phyloP scores from a whole-genome alignment of 1,139 yeast species.

The Nakaseomyces bracarensis region DNA sequence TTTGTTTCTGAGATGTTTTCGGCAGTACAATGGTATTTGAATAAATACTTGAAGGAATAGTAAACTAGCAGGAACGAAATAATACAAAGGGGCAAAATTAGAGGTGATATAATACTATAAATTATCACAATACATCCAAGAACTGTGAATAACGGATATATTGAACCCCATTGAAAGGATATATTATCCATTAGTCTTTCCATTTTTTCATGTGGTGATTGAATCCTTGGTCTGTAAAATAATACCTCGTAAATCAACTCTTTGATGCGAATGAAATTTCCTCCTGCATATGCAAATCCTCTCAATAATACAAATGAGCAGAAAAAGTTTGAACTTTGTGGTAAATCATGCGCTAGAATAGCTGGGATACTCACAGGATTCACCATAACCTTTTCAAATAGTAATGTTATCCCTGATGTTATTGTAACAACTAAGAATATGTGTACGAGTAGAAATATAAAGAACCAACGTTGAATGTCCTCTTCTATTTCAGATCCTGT shows the following conservation, averaged over 20 bases:
- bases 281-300: slow-evolving; percentile 68
- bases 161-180: slow-evolving; percentile 63
- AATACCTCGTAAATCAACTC: slow-evolving; percentile 39
- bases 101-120: slow-evolving; percentile 70
- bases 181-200: slow-evolving; percentile 39
- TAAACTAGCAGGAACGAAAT: slow-evolving; percentile 50
- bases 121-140: slow-evolving; percentile 70
- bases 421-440: slow-evolving; percentile 77
- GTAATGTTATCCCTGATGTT: slow-evolving; percentile 68
- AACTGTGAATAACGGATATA: slow-evolving; percentile 67
- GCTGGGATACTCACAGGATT: slow-evolving; percentile 68
- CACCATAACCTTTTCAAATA: slow-evolving; percentile 54
- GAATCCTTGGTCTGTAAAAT: slow-evolving; percentile 36
- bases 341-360: slow-evolving; percentile 63
- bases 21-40: slow-evolving; percentile 46
- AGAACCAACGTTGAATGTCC: slow-evolving; percentile 59
- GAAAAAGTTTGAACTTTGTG: slow-evolving; percentile 76
- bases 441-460: slow-evolving; percentile 68
- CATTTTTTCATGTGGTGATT: slow-evolving; percentile 55
- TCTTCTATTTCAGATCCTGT: slow-evolving; percentile 51
- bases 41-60: slow-evolving; percentile 60
- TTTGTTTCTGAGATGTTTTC: slow-evolving; percentile 52
- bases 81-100: slow-evolving; percentile 56
- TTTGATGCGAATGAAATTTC: slow-evolving; percentile 49
- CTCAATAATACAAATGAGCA: slow-evolving; percentile 64